Base-by-base conservation (phyloP, 2,329 filamentous ascomycete species). In the Pseudogymnoascus destructans region DNA sequence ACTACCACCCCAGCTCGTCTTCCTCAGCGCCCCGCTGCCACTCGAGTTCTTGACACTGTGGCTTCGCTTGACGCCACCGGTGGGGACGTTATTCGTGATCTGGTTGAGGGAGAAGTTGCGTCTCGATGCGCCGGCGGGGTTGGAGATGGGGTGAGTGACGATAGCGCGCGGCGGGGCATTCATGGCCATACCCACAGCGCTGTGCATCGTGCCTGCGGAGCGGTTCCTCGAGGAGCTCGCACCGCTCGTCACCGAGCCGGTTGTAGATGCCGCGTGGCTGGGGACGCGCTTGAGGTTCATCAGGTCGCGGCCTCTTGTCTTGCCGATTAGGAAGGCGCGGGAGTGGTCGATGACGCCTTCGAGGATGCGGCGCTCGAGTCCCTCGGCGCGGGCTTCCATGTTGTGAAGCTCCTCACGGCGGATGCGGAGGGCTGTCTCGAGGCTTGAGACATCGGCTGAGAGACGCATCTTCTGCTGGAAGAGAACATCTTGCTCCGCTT, bases 311-410 rank as follows among this genome's bases (percentile, higher is more conserved):
- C 63, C 68, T 69, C 66, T 67, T 58, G 79, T 74, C 73, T 88
- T 85, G 64, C 82, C 77, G 75, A 93, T 87, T 59, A 97, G 80
- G n/a, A 96, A 78, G 23, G 92, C 84, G 5, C 92, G 86, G 17
- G 92, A 96, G 70, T 97, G 92, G 66, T 97, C 91, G 74, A 98
- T 95, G 62, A 97, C 89, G 23, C 92, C 91, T 64, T 97, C 92
- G 30, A 98, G 75, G 64, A 98, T 95, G 23, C 93, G 85, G 57
- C 91, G 87, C 73, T 98, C 93, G 21, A 98, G 77, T 3, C 83
- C 81, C 70, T 96, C 90, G 2, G 92, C 93, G 62, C 92, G 87
- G 9, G 80, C 76, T 70, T 97, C 92, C 87, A 98, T 96, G 23
- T 87, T 79, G 49, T 89, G 83, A 60, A 98, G 81, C 73, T 97